Evolutionary conservation across 2,329 filamentous ascomycete genomes (phyloP).

Genomic region (Proliferodiscus dingleyae): DNA sequence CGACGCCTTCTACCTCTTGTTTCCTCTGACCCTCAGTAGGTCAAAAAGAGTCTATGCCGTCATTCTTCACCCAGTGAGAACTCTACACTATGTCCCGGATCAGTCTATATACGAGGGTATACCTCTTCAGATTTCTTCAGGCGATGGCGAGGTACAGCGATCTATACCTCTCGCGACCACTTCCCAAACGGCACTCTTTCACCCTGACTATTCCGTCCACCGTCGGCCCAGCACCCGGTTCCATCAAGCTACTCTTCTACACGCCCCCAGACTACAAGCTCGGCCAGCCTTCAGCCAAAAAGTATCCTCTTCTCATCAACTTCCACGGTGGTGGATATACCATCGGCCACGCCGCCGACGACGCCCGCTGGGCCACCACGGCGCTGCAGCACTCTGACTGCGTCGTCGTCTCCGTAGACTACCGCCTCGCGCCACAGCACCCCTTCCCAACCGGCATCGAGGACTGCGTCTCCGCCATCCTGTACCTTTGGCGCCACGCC

Average conservation of each 20-base stretch:
- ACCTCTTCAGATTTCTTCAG: slow-evolving; percentile 17
- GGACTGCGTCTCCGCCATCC: slow-evolving; percentile 45
- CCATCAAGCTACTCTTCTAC: slow-evolving; percentile 19
- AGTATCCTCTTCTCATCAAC: slow-evolving; percentile 49
- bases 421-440: slow-evolving; percentile 56
- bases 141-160: slow-evolving; percentile 16
- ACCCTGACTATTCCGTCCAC: slow-evolving; percentile 9
- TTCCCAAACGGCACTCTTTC: slow-evolving; percentile 13
- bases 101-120: slow-evolving; percentile 9
- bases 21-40: too few species aligned
- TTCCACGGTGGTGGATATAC: slow-evolving; percentile 62
- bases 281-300: not conserved
- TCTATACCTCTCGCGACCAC: slow-evolving; percentile 15
- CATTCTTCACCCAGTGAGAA: not conserved
- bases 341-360: slow-evolving; percentile 54
- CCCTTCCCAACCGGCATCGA: slow-evolving; percentile 60
- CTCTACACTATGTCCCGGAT: slow-evolving; percentile 11
- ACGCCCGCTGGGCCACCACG: slow-evolving; percentile 52
- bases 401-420: slow-evolving; percentile 58
- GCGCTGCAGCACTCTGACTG: slow-evolving; percentile 43
- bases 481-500: slow-evolving; percentile 29
- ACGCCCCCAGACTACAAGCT: slow-evolving; percentile 3
- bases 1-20: too few species aligned
- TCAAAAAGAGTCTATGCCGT: not conserved
- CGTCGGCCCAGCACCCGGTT: slow-evolving; percentile 11